These are phyloP conservation scores for Infundibulicybe gibba DNA, from an alignment of 768 basidiomycete species.

Conservation along the genomic window DNA sequence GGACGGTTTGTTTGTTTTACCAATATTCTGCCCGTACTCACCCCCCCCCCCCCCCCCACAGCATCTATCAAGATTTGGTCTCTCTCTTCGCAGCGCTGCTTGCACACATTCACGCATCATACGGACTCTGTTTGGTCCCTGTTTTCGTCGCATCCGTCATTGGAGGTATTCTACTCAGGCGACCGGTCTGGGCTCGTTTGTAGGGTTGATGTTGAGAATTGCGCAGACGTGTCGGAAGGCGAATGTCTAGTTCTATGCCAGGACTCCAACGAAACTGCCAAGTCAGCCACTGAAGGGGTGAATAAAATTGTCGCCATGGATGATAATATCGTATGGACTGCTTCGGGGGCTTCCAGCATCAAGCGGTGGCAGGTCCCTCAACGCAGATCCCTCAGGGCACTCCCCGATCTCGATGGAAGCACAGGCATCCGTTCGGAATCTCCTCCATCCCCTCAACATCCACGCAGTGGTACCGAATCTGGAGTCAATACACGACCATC, in stretches of 20 bases:
- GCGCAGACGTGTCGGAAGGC: constrained; percentile 78
- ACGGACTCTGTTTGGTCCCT: constrained; percentile 94
- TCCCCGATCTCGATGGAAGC: constrained; percentile 9
- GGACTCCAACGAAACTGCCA: constrained; percentile 41
- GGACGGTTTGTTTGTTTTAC: constrained; percentile 41
- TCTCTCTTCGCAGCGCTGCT: constrained; percentile 77
- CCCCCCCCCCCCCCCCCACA: constrained; percentile 10
- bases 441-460: constrained; percentile 13
- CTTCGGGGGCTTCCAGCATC: constrained; percentile 77
- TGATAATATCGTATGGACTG: constrained; percentile 87
- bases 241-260: constrained; percentile 85
- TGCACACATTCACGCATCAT: constrained; percentile 96
- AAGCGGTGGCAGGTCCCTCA: constrained; percentile 77
- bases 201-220: constrained; percentile 86
- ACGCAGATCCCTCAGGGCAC: constrained; percentile 33
- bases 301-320: constrained; percentile 82
- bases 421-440: constrained; percentile 12
- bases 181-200: constrained; percentile 89
- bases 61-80: constrained; percentile 96
- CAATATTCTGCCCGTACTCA: no score
- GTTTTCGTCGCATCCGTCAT: constrained; percentile 79
- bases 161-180: constrained; percentile 91
- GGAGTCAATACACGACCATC: constrained; percentile 25
- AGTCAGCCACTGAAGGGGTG: constrained; percentile 49
- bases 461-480: constrained; percentile 6